Evolutionary conservation across 495 filamentous ascomycete genomes (phyloP).

Genomic region (Podospora comata): DNA sequence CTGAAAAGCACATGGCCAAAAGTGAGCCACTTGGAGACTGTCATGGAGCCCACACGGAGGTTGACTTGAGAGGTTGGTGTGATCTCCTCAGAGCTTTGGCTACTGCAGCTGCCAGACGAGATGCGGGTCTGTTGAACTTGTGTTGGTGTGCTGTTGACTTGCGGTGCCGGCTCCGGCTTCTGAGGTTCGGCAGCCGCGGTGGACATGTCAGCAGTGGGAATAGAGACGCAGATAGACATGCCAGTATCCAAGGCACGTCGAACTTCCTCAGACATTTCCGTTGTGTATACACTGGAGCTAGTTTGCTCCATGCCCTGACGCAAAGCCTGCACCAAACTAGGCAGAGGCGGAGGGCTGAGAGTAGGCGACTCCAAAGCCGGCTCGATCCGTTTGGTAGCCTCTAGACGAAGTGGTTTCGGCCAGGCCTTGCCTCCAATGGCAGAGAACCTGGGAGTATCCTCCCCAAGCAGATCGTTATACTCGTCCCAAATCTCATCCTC

Average conservation of each 20-base stretch:
- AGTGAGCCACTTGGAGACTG: constrained; percentile 75
- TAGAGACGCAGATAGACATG: constrained; percentile 8
- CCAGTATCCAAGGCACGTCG: constrained; percentile 39
- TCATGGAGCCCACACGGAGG: constrained; percentile 72
- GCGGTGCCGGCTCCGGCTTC: constrained; percentile 12
- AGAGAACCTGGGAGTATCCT: constrained; percentile 46
- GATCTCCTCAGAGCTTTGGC: constrained; percentile 49
- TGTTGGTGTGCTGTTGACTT: constrained; percentile 37
- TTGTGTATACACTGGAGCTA: constrained; percentile 43
- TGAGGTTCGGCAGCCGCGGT: constrained; percentile 48
- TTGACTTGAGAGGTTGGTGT: constrained; percentile 71
- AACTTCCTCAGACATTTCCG: constrained; percentile 47
- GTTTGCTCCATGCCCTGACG: constrained; percentile 29
- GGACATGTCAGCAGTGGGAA: constrained; percentile 42
- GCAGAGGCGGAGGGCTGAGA: constrained; percentile 28
- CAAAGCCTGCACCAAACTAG: constrained; percentile 34
- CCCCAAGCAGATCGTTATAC: constrained; percentile 84
- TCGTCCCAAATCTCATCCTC: constrained; percentile 95
- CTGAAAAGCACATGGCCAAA: constrained; percentile 95
- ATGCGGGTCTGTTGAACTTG: constrained; percentile 35
- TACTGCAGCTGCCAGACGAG: constrained; percentile 46
- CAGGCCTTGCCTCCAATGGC: constrained; percentile 52
- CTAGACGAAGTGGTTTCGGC: constrained; percentile 46
- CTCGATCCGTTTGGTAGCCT: constrained; percentile 33
- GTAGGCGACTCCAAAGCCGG: constrained; percentile 44